phyloP scores from a whole-genome alignment of 108 stramenopile genomes.

The Nitzschia sp. region DNA sequence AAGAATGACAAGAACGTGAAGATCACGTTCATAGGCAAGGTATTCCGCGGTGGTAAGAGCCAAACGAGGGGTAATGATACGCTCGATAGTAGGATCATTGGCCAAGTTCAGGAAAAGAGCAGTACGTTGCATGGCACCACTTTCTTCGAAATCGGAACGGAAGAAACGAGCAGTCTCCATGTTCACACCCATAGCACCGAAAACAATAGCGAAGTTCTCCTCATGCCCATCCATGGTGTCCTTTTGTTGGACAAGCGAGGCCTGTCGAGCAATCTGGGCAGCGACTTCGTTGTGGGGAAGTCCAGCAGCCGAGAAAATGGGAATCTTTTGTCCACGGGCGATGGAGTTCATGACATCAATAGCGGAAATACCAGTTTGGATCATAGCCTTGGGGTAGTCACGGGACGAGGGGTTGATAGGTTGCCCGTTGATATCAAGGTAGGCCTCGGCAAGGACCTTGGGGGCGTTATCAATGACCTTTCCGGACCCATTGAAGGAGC shows the following conservation, averaged over 20 bases:
- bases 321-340: conserved; percentile 99
- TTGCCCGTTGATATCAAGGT: conserved; percentile 99
- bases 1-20: conserved; percentile 98
- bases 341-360: conserved; percentile 99
- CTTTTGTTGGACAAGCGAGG: conserved; percentile 96
- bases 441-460: conserved; percentile 98
- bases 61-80: conserved; percentile 99
- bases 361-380: conserved; percentile 99
- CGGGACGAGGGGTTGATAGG: conserved; percentile 99
- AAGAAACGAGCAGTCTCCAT: conserved; percentile 99
- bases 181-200: conserved; percentile 99
- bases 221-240: conserved; percentile 96
- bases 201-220: conserved; percentile 99
- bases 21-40: conserved; percentile 98
- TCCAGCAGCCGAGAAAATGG: conserved; percentile 99
- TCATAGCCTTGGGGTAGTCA: conserved; percentile 99
- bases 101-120: conserved; percentile 99
- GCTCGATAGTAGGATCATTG: conserved; percentile 99
- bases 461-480: conserved; percentile 98
- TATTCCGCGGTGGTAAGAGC: conserved; percentile 99
- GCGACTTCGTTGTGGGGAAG: conserved; percentile 99
- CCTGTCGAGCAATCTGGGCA: conserved; percentile 99
- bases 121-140: conserved; percentile 98
- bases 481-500: conserved; percentile 98
- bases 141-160: conserved; percentile 98